Evolutionary conservation across 2,329 filamentous ascomycete species (phyloP).

Genomic region (Pseudogymnoascus sp.): DNA sequence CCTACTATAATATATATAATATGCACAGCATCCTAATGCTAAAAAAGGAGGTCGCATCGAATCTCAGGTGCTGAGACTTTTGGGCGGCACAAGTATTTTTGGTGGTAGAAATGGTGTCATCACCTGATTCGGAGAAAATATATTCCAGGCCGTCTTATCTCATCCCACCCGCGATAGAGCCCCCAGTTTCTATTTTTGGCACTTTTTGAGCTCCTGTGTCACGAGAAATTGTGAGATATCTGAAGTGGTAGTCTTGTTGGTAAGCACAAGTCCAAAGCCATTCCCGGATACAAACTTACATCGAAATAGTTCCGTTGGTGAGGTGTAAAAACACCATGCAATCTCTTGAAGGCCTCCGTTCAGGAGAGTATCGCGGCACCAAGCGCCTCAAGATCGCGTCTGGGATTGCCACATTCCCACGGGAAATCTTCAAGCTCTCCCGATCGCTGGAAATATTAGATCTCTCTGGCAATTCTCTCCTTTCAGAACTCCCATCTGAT

Average conservation of each 20-base stretch:
- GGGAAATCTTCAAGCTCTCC: constrained; percentile 34
- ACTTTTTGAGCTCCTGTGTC: neutral
- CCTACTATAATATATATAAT: neutral
- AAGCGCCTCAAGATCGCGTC: constrained; percentile 23
- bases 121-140: neutral
- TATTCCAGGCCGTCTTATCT: neutral
- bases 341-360: constrained; percentile 11
- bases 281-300: neutral
- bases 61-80: neutral
- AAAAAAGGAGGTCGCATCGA: neutral
- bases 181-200: constrained; percentile 3
- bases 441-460: constrained; percentile 38
- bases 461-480: constrained; percentile 36
- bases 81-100: too few relatives aligned
- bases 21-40: neutral
- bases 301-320: neutral
- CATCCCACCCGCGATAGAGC: neutral
- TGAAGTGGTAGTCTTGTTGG: neutral
- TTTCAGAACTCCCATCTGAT: constrained; percentile 34
- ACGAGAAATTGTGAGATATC: constrained; percentile 3
- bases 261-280: neutral
- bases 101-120: neutral
- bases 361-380: constrained; percentile 20
- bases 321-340: constrained; percentile 11
- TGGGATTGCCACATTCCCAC: constrained; percentile 29